Base-by-base conservation (phyloP, 208 protist genomes). In the Trypanosoma brucei region DNA sequence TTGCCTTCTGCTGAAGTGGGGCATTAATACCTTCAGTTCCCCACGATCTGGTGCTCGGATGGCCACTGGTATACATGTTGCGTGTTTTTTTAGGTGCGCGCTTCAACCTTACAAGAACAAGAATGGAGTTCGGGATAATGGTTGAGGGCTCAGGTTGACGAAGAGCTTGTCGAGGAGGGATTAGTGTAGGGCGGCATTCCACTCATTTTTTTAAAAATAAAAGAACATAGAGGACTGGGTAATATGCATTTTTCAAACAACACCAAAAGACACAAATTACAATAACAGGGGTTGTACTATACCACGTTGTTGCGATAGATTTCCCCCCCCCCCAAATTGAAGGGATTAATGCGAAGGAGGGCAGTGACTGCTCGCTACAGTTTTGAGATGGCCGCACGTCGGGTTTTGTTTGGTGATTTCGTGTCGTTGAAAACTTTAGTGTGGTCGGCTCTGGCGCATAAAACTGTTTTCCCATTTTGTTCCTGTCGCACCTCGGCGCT, bases 11-110 rank as follows among this genome's bases (percentile, higher is more conserved):
- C 22, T 45, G 70, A 22, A 39, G 45, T 71, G 50, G 40, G 55
- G 57, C 59, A 36, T 39, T 30, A 3, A 53, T 30, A 31, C 51
- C 66, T 40, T 39, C 42, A 0, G 84, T 81, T 56, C 72, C 70
- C 84, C 84, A 92, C 31, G 81, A 79, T 64, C 84, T 84, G 6
- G 81, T 81, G 55, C 82, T 55, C 1, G 74, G 72, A 62, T 67
- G 83, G 35, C 84, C 70, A 35, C 79, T 88, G 6, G 79, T 81
- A 6, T 55, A 68, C 63, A 78, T 76, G 56, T 61, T 72, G 55
- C 46, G 13, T 42, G n/a, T 46, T 11, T 22, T 22, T 22, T 22
- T 22, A 22, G 22, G 22, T 22, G 22, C 22, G 22, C 22, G 22
- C 22, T 22, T 22, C 22, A 22, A 22, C 22, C 22, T 22, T 22